phyloP scores from a whole-genome alignment of 2,329 filamentous ascomycete genomes.

The Colletotrichum simmondsii region DNA sequence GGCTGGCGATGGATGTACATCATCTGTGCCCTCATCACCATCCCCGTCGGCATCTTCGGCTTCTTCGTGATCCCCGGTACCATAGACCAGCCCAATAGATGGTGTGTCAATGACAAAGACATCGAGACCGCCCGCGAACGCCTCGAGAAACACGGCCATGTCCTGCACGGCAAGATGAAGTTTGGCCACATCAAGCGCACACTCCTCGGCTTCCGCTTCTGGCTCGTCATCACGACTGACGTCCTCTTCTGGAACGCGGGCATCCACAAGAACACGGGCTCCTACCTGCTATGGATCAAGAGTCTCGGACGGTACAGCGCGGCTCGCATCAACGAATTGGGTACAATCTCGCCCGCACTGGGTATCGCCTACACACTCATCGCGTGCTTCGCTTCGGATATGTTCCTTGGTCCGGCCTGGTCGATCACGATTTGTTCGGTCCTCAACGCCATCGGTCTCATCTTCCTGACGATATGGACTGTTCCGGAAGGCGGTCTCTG shows the following conservation, averaged over 20 bases:
- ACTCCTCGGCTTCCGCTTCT: slow-evolving; percentile 51
- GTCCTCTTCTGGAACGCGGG: slow-evolving; percentile 60
- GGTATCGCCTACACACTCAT: slow-evolving; percentile 10
- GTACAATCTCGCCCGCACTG: slow-evolving; percentile 15
- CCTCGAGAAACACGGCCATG: slow-evolving; percentile 54
- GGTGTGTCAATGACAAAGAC: slow-evolving; percentile 49
- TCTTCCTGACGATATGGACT: slow-evolving; percentile 64
- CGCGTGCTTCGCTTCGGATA: slow-evolving; percentile 8
- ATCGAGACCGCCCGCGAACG: slow-evolving; percentile 39
- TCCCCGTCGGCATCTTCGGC: slow-evolving; percentile 62
- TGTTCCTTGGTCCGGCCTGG: slow-evolving; percentile 41
- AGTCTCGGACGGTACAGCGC: slow-evolving; percentile 51
- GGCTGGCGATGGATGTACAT: slow-evolving; percentile 69
- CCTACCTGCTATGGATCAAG: slow-evolving; percentile 53
- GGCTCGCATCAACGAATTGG: slow-evolving; percentile 62
- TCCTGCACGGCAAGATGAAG: slow-evolving; percentile 48
- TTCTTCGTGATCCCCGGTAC: slow-evolving; percentile 63
- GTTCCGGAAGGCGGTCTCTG: slow-evolving; percentile 64
- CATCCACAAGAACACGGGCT: slow-evolving; percentile 47
- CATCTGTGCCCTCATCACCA: slow-evolving; percentile 63
- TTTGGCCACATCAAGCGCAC: slow-evolving; percentile 46
- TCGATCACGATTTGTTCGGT: slow-evolving; percentile 37
- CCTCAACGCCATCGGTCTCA: slow-evolving; percentile 7
- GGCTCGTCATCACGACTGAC: slow-evolving; percentile 47
- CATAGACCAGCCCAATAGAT: slow-evolving; percentile 56